Evolutionary conservation across 306 rosid genomes (phyloP).

Genomic region (Clitoria ternatea): DNA sequence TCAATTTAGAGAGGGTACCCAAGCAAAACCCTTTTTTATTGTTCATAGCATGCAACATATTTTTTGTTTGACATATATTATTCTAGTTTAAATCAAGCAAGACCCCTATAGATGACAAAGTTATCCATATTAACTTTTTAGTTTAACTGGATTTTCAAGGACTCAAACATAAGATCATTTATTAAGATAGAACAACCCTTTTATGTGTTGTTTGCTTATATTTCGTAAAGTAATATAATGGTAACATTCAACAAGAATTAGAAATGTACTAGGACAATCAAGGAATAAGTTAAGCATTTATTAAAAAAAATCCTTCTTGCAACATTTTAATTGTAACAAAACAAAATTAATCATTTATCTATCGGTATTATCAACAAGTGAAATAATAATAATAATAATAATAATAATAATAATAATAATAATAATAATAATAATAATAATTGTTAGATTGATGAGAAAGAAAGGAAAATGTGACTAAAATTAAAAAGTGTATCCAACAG

Average conservation of each 20-base stretch:
- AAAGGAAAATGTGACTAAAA: not conserved
- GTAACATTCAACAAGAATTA: not conserved
- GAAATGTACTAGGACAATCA: not conserved
- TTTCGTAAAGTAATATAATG: not conserved
- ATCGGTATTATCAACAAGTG: not conserved
- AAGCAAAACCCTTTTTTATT: too few relatives aligned
- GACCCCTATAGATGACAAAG: too few relatives aligned
- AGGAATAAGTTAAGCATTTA: not conserved
- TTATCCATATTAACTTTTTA: too few relatives aligned
- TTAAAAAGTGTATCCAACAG: constrained; percentile 1
- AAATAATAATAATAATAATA: not conserved
- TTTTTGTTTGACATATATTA: too few relatives aligned
- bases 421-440: too few relatives aligned
- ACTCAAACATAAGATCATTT: too few relatives aligned
- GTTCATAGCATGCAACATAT: not conserved
- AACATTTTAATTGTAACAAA: not conserved
- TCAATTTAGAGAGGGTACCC: too few relatives aligned
- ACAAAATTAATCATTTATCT: not conserved
- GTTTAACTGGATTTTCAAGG: too few relatives aligned
- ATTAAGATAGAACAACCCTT: too few relatives aligned
- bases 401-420: too few relatives aligned
- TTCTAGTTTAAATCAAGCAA: too few relatives aligned
- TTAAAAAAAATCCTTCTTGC: not conserved
- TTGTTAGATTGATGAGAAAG: not conserved
- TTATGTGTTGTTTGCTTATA: too few relatives aligned